These are phyloP conservation scores for Saccharomyces hybrid DNA, from an alignment of 1,139 yeast genomes.

Conservation along the genomic window DNA sequence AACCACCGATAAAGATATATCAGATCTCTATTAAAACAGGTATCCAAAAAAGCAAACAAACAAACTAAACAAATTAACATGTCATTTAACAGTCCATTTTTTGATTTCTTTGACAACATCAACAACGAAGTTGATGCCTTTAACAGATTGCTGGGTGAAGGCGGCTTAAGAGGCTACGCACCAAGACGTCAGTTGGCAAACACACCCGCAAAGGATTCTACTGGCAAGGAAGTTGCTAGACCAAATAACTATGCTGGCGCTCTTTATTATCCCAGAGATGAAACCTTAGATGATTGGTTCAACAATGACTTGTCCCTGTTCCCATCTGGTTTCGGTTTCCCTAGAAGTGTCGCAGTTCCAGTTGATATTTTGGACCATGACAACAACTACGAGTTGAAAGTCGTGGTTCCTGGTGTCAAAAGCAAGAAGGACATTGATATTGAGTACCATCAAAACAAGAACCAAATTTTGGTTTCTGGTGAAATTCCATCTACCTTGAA, in stretches of 20 bases:
- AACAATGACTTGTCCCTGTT: conserved; percentile 21
- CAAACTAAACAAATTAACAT: conserved; percentile 13
- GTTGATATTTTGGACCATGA: conserved; percentile 37
- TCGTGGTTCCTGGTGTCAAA: conserved; percentile 39
- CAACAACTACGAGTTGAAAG: conserved; percentile 33
- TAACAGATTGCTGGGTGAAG: conserved; percentile 29
- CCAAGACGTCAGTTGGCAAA: conserved; percentile 10
- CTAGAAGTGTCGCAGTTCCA: conserved; percentile 30
- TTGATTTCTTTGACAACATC: conserved; percentile 36
- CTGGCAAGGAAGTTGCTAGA: conserved; percentile 10
- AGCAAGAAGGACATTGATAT: conserved; percentile 32
- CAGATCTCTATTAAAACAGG: neutral
- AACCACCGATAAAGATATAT: neutral
- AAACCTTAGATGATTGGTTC: conserved; percentile 23
- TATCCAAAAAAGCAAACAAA: conserved; percentile 5
- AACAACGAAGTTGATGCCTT: conserved; percentile 35
- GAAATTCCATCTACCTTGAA: conserved; percentile 27
- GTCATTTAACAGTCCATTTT: conserved; percentile 37
- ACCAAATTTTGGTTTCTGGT: conserved; percentile 35
- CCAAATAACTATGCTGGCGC: conserved; percentile 2
- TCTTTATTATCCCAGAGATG: conserved; percentile 4
- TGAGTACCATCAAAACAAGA: conserved; percentile 36
- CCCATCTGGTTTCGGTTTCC: conserved; percentile 15
- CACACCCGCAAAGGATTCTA: neutral
- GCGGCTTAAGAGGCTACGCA: conserved; percentile 14